Evolutionary conservation across 108 stramenopile genomes (phyloP).

Genomic region (Cylindrotheca closterium): DNA sequence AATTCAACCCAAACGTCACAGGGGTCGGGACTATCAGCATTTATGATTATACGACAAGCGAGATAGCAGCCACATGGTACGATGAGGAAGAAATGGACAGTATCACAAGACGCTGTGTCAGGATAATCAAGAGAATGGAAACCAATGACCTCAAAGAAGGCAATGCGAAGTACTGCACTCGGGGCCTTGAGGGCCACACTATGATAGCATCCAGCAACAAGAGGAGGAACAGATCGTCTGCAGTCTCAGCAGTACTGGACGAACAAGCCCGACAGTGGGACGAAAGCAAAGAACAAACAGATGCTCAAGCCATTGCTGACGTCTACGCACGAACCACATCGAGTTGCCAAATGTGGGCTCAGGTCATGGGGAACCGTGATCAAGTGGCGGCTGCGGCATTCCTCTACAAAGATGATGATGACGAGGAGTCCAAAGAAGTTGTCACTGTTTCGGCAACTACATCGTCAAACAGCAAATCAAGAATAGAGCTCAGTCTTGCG

Average conservation of each 20-base stretch:
- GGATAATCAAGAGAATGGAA: neutral
- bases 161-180: neutral
- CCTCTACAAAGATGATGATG: too few species aligned
- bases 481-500: too few species aligned
- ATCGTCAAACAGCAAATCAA: too few species aligned
- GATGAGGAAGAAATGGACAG: neutral
- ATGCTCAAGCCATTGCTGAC: neutral
- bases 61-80: neutral
- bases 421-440: too few species aligned
- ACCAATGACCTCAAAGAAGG: neutral
- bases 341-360: neutral
- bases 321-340: neutral
- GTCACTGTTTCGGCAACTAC: too few species aligned
- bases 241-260: neutral
- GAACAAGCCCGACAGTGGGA: neutral
- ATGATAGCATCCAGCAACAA: neutral
- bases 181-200: neutral
- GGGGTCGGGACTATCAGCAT: neutral
- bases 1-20: too few species aligned
- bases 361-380: neutral
- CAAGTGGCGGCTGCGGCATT: neutral
- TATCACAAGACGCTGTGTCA: neutral
- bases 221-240: neutral
- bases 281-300: neutral
- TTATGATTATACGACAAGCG: neutral